phyloP scores from a whole-genome alignment of 768 basidiomycete genomes.

The Phylloporus rhodoxanthus region DNA sequence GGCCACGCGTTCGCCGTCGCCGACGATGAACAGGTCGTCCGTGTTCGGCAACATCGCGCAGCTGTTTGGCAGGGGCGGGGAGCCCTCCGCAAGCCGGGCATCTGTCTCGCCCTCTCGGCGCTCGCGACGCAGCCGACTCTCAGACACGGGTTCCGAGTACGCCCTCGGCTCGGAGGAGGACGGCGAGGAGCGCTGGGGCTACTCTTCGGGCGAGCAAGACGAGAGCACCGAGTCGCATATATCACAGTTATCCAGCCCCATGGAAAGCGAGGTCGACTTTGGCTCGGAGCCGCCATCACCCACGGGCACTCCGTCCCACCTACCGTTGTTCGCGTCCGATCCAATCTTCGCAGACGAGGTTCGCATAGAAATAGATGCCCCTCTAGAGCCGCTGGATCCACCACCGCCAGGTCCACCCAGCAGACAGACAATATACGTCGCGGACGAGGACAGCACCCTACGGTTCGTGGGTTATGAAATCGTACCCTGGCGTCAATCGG shows the following conservation, averaged over 20 bases:
- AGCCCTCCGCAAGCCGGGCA: slow-evolving; percentile 40
- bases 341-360: slow-evolving; percentile 80
- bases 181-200: slow-evolving; percentile 81
- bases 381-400: slow-evolving; percentile 56
- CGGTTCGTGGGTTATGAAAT: slow-evolving; percentile 84
- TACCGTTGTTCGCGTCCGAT: slow-evolving; percentile 69
- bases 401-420: slow-evolving; percentile 80
- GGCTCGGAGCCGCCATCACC: slow-evolving; percentile 69
- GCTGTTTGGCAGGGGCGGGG: slow-evolving; percentile 53
- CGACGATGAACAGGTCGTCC: slow-evolving; percentile 34
- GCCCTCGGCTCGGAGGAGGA: slow-evolving; percentile 51
- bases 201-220: slow-evolving; percentile 80
- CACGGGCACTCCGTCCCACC: slow-evolving; percentile 31
- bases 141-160: slow-evolving; percentile 55
- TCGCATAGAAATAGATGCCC: slow-evolving; percentile 73
- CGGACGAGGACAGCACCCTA: slow-evolving; percentile 86
- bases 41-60: slow-evolving; percentile 64
- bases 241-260: slow-evolving; percentile 17
- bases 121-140: slow-evolving; percentile 46
- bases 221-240: slow-evolving; percentile 34
- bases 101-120: slow-evolving; percentile 48
- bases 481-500: slow-evolving; percentile 49
- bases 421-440: slow-evolving; percentile 77
- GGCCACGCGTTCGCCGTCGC: slow-evolving; percentile 32
- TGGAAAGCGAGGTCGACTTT: slow-evolving; percentile 60